Evolutionary conservation across 441 rosid species (phyloP), one percentile per base, ranked within the genome.

Genomic region (Pelargonium cotyledonis): DNA sequence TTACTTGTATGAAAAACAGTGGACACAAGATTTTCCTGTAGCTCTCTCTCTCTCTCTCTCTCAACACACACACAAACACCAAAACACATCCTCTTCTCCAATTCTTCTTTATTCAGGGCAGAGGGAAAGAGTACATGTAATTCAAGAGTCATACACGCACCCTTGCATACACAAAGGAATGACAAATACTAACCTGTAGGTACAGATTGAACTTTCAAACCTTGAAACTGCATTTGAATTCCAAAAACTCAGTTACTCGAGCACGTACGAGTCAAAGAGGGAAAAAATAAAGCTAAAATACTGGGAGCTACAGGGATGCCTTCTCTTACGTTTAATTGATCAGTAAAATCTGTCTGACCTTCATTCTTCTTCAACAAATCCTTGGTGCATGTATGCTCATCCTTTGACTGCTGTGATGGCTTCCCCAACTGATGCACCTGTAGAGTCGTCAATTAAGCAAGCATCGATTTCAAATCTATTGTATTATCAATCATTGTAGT

Each of bases 161-260:
- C 31, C 18, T 40, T 2, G n/a, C 1, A 53, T n/a, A 53, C n/a
- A 67, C 2, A 55, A 41, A 14, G 29, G 49, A 60, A 16, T 5
- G 44, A 11, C 18, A 19, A 68, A 38, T 31, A 57, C 86, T 80
- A 73, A 88, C 96, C 96, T 85, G 73, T 71, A 1, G 70, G 26
- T 68, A 72, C 15, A 67, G 82, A 74, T 63, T 78, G 78, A 31
- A 60, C 66, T 43, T 76, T 68, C 76, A 77, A 76, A 74, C 81
- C 77, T 8, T 79, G 75, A 74, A 79, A 46, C 90, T 88, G 86
- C 87, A 81, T 68, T 61, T 63, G 57, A 68, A 75, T 73, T 64
- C 65, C 46, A 72, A 38, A 49, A 65, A 29, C 68, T 60, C 60
- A 66, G 41, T 46, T 2, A 10, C 26, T 67, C 26, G 61, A 16